Evolutionary conservation across 805 yeast species (phyloP).

Genomic region (Komagataella populi): DNA sequence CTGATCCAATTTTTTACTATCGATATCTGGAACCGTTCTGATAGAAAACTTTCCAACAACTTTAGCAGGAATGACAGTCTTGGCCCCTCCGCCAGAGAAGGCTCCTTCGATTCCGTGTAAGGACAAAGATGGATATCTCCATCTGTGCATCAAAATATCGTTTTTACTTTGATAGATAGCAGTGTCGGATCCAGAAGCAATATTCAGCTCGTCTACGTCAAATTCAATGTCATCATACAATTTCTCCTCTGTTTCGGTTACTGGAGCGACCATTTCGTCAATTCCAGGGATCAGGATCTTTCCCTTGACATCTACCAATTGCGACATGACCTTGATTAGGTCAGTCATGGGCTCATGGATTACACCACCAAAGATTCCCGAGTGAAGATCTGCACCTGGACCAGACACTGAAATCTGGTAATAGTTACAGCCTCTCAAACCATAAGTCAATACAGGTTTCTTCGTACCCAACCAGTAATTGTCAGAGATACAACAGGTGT

Average conservation of each 20-base stretch:
- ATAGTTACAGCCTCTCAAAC: slow-evolving; percentile 93
- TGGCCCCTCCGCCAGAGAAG: slow-evolving; percentile 88
- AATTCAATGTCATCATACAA: slow-evolving; percentile 82
- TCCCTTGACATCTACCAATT: slow-evolving; percentile 73
- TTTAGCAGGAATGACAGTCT: slow-evolving; percentile 94
- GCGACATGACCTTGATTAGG: slow-evolving; percentile 60
- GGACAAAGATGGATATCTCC: slow-evolving; percentile 97
- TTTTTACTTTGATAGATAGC: slow-evolving; percentile 66
- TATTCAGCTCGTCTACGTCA: slow-evolving; percentile 70
- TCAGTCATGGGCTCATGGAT: slow-evolving; percentile 97
- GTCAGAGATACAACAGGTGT: slow-evolving; percentile 92
- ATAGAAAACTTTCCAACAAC: slow-evolving; percentile 92
- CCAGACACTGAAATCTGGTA: slow-evolving; percentile 75
- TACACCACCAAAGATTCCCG: slow-evolving; percentile 95
- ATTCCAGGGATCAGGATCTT: slow-evolving; percentile 81
- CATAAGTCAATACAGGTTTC: slow-evolving; percentile 95
- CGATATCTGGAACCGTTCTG: slow-evolving; percentile 94
- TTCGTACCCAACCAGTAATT: slow-evolving; percentile 98
- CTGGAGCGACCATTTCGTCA: slow-evolving; percentile 88
- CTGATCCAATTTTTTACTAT: slow-evolving; percentile 64
- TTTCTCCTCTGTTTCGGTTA: slow-evolving; percentile 65
- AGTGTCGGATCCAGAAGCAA: slow-evolving; percentile 81
- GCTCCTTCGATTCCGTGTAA: slow-evolving; percentile 98
- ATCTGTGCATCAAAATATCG: slow-evolving; percentile 89
- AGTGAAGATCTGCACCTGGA: slow-evolving; percentile 94